Conservation (phyloP, 2,329 filamentous ascomycete species). For the Fusarium pseudonygamai region DNA sequence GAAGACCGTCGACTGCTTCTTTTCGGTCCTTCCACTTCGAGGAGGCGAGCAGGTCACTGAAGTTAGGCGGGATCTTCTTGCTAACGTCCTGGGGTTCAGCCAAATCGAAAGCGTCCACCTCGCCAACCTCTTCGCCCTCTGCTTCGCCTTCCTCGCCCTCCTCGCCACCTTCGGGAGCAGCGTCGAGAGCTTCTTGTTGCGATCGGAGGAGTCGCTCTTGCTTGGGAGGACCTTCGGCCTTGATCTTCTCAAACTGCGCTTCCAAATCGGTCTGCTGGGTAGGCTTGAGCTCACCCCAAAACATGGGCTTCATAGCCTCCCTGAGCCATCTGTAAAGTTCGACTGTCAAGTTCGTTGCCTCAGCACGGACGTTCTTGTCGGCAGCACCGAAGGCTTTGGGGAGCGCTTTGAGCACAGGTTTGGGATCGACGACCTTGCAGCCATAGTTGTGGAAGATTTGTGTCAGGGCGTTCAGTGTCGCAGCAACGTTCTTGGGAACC, state of each 20-base stretch:
- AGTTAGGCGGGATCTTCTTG: constrained; percentile 81
- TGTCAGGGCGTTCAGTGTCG: constrained; percentile 78
- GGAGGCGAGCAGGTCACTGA: constrained; percentile 84
- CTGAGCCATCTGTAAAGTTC: constrained; percentile 97
- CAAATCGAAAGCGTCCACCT: constrained; percentile 83
- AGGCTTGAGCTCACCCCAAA: constrained; percentile 94
- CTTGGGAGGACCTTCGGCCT: constrained; percentile 85
- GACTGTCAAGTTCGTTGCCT: constrained; percentile 89
- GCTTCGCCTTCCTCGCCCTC: constrained; percentile 67
- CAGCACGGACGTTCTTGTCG: constrained; percentile 96
- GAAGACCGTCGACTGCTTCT: constrained; percentile 87
- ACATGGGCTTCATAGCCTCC: constrained; percentile 97
- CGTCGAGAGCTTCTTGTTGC: constrained; percentile 85
- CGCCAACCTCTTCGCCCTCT: constrained; percentile 61
- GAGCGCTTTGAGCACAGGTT: constrained; percentile 85
- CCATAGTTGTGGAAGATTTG: constrained; percentile 93
- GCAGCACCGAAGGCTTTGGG: constrained; percentile 95
- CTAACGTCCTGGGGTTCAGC: constrained; percentile 89
- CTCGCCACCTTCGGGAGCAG: constrained; percentile 67
- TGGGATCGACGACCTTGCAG: constrained; percentile 92
- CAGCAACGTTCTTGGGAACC: constrained; percentile 84
- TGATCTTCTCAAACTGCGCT: constrained; percentile 92
- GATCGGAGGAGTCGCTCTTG: constrained; percentile 89
- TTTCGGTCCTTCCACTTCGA: constrained; percentile 99
- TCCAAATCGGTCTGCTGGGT: constrained; percentile 96